Percentiles rank a stretch among this genome's conserved stretches.
phyloP scores from a whole-genome alignment of 129 eudicot genomes.

The Ambrosia trifida region DNA sequence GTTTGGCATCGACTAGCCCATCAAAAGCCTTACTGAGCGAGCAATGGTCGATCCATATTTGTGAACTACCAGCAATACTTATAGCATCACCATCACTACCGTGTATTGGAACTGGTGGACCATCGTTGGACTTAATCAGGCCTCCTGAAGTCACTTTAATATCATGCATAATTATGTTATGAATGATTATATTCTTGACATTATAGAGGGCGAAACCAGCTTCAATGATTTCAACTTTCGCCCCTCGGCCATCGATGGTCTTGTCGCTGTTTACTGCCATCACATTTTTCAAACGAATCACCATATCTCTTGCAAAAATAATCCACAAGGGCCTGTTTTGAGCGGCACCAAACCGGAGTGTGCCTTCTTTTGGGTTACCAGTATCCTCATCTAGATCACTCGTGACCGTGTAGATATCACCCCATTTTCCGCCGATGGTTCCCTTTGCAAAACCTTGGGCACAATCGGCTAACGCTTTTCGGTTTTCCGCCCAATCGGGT shows the following conservation, averaged over 20 bases:
- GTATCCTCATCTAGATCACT: constrained; percentile 47
- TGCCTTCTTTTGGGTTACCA: constrained; percentile 59
- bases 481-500: constrained; percentile 50
- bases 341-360: constrained; percentile 67
- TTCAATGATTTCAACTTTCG: constrained; percentile 53
- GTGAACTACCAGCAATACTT: constrained; percentile 37
- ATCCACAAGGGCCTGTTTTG: constrained; percentile 67
- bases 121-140: constrained; percentile 43
- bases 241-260: constrained; percentile 84
- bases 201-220: constrained; percentile 57
- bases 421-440: constrained; percentile 61
- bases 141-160: constrained; percentile 49
- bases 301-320: constrained; percentile 50
- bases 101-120: constrained; percentile 49
- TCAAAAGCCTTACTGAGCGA: constrained; percentile 43
- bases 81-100: constrained; percentile 69
- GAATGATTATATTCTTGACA: constrained; percentile 58
- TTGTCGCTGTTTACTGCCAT: constrained; percentile 51
- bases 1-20: constrained; percentile 68
- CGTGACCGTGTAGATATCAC: constrained; percentile 57
- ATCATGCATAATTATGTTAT: constrained; percentile 48
- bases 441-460: constrained; percentile 53
- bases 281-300: constrained; percentile 50
- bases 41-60: constrained; percentile 70
- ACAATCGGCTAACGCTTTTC: constrained; percentile 64